Conservation (phyloP, 768 basidiomycete genomes). For the Phanerochaete sordida region DNA sequence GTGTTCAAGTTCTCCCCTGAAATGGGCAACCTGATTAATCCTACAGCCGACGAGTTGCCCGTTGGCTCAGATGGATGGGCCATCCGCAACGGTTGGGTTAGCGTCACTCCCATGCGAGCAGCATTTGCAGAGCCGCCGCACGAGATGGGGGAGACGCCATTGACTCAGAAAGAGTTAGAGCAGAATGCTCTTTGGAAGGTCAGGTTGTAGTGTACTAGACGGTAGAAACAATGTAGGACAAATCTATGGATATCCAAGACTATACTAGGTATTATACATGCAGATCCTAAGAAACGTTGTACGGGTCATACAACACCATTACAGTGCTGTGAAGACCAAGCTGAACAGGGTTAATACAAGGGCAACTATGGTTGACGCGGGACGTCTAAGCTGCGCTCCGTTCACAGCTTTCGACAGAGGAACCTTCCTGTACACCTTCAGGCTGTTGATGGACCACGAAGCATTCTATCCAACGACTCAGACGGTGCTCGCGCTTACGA, state of each 20-base stretch:
- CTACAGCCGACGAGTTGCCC: conserved; percentile 55
- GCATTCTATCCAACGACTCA: conserved; percentile 21
- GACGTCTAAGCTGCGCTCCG: neutral
- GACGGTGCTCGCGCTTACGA: neutral
- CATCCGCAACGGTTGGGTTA: conserved; percentile 61
- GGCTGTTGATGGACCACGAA: conserved; percentile 73
- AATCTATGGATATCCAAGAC: too few species aligned
- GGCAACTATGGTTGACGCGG: neutral
- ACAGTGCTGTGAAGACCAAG: too few species aligned
- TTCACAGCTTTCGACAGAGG: conserved; percentile 20
- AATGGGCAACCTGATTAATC: conserved; percentile 64
- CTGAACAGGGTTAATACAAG: too few species aligned
- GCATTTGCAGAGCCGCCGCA: conserved; percentile 62
- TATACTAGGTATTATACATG: too few species aligned
- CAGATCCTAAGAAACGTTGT: too few species aligned
- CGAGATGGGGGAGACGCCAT: conserved; percentile 17
- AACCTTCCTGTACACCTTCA: conserved; percentile 68
- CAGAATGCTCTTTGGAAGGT: conserved; percentile 47
- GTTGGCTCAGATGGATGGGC: conserved; percentile 84
- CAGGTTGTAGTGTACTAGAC: conserved; percentile 40
- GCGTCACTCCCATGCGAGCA: conserved; percentile 76
- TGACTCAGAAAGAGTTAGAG: conserved; percentile 31
- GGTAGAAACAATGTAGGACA: too few species aligned
- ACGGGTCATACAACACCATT: too few species aligned
- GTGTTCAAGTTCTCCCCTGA: conserved; percentile 77